phyloP scores from a whole-genome alignment of 371 early-diverging fungal species.

The Cladochytrium tenue region DNA sequence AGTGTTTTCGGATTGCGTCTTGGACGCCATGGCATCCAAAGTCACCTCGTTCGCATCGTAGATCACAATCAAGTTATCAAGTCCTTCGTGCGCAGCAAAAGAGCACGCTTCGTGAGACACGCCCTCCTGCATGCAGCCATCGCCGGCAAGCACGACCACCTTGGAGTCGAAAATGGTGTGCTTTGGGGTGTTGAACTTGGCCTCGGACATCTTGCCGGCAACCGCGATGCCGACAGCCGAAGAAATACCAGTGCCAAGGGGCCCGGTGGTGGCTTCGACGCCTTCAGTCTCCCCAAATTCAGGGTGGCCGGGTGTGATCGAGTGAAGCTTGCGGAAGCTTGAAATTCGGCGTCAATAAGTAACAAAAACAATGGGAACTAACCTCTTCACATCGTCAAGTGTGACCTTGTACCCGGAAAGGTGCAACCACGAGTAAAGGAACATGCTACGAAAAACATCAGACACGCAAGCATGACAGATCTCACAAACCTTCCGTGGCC shows the following conservation, averaged over 20 bases:
- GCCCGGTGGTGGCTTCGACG: slow-evolving; percentile 98
- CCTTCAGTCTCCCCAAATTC: slow-evolving; percentile 82
- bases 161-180: slow-evolving; percentile 82
- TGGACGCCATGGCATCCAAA: slow-evolving; percentile 28
- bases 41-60: slow-evolving; percentile 94
- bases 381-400: slow-evolving; percentile 88
- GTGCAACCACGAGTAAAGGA: slow-evolving; percentile 90
- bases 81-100: slow-evolving; percentile 94
- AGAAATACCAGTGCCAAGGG: slow-evolving; percentile 96
- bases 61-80: slow-evolving; percentile 94
- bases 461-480: not conserved
- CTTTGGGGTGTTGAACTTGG: slow-evolving; percentile 86
- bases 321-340: slow-evolving; percentile 85
- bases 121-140: slow-evolving; percentile 99
- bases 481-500: slow-evolving; percentile 79
- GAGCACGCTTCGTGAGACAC: slow-evolving; percentile 95
- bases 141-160: slow-evolving; percentile 91
- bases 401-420: slow-evolving; percentile 85
- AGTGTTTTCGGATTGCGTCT: slow-evolving; percentile 80
- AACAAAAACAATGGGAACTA: not conserved
- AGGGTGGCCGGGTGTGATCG: slow-evolving; percentile 95
- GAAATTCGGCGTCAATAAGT: not conserved
- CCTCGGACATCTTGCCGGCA: slow-evolving; percentile 85
- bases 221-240: slow-evolving; percentile 97
- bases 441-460: slow-evolving; percentile 31